Evolutionary conservation across 2,329 filamentous ascomycete species (phyloP).

Genomic region (Alternaria triticina): DNA sequence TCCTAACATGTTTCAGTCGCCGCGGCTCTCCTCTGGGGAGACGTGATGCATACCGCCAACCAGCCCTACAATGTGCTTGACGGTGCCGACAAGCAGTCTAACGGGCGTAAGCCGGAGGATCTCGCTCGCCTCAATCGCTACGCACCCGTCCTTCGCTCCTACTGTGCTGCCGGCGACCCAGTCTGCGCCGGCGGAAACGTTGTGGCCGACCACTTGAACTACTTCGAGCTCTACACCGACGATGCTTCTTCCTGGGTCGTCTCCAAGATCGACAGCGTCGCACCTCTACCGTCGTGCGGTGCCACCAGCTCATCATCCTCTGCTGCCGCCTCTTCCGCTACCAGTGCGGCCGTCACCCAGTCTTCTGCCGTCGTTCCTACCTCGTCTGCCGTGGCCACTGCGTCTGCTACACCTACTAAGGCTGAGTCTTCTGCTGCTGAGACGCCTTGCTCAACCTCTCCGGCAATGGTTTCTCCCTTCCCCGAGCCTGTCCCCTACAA

Average conservation of each 20-base stretch:
- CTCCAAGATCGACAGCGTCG: slow-evolving; percentile 18
- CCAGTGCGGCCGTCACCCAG: background rate
- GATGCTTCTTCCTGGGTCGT: slow-evolving; percentile 28
- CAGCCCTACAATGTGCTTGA: slow-evolving; percentile 32
- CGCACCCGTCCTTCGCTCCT: slow-evolving; percentile 63
- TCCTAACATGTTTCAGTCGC: slow-evolving; percentile 5
- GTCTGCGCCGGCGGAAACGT: slow-evolving; percentile 69
- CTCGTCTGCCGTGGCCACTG: background rate
- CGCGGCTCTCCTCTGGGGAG: slow-evolving; percentile 32
- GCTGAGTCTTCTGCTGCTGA: slow-evolving; percentile 1
- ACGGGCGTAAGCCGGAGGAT: slow-evolving; percentile 14
- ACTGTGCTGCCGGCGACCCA: slow-evolving; percentile 66
- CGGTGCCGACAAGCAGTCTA: slow-evolving; percentile 19
- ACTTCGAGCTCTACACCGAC: slow-evolving; percentile 50
- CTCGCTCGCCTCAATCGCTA: slow-evolving; percentile 29
- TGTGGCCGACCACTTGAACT: slow-evolving; percentile 64
- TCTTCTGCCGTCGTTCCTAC: slow-evolving; percentile 1
- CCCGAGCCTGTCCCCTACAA: slow-evolving; percentile 14
- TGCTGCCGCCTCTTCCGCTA: background rate
- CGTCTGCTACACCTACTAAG: background rate
- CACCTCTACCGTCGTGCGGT: background rate
- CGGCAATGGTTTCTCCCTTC: slow-evolving; percentile 14
- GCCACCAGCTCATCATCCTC: slow-evolving; percentile 8
- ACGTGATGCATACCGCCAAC: slow-evolving; percentile 28
- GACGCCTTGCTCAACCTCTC: slow-evolving; percentile 16